Evolutionary conservation across 768 basidiomycete species (phyloP).

Genomic region (Serendipita sp.): DNA sequence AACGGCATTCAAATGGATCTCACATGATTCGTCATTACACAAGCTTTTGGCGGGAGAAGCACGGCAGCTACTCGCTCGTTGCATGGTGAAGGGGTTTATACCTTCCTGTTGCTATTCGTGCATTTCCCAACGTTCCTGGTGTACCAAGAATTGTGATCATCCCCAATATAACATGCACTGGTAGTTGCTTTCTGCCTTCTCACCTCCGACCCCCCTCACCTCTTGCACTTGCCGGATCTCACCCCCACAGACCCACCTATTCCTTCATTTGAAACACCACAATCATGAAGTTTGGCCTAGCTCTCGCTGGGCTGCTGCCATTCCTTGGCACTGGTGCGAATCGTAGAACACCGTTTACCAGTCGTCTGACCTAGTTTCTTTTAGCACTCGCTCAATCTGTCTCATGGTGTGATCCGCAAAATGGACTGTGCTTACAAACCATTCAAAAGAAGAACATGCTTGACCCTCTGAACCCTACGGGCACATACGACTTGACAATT

Average conservation of each 20-base stretch:
- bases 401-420: not conserved
- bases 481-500: not conserved
- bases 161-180: not conserved
- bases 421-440: not conserved
- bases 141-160: not conserved
- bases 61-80: conserved; percentile 3
- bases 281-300: conserved; percentile 3
- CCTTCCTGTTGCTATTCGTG: not conserved
- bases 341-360: not conserved
- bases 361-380: not conserved
- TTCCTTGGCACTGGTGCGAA: not conserved
- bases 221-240: not conserved
- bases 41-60: not conserved
- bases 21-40: not conserved
- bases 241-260: not conserved
- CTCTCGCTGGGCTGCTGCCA: conserved; percentile 1
- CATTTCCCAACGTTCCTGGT: not conserved
- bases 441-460: not conserved
- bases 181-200: not conserved
- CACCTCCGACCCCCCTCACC: not conserved
- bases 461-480: not conserved
- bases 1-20: not conserved
- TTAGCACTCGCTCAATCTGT: not conserved
- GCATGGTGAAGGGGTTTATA: too few species aligned
- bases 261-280: not conserved